phyloP scores from a whole-genome alignment of 2,329 filamentous ascomycete species.

The Tolypocladium nubicola region DNA sequence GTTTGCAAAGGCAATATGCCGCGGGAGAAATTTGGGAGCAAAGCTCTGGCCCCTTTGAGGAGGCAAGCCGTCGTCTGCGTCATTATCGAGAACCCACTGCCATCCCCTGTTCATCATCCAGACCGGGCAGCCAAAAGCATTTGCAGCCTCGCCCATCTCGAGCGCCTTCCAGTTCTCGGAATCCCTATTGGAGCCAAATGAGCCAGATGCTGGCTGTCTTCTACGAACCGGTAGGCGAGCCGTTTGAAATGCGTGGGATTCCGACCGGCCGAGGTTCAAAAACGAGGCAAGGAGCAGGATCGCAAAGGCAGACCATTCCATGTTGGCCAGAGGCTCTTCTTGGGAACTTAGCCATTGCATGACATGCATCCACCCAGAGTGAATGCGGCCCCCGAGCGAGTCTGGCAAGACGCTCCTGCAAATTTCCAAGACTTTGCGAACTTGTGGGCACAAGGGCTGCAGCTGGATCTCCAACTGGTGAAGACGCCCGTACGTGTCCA shows the following conservation, averaged over 20 bases:
- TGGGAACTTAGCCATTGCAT: constrained; percentile 55
- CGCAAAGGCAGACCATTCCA: constrained; percentile 61
- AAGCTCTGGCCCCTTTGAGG: constrained; percentile 13
- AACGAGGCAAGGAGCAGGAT: constrained; percentile 55
- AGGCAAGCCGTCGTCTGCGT: constrained; percentile 20
- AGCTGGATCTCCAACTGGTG: constrained; percentile 61
- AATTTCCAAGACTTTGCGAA: constrained; percentile 47
- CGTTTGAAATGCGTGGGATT: constrained; percentile 12
- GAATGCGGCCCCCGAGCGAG: constrained; percentile 46
- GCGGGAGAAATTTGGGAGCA: constrained; percentile 31
- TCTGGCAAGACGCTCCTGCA: constrained; percentile 55
- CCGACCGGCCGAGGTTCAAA: constrained; percentile 42
- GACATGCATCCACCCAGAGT: constrained; percentile 64
- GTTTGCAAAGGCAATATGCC: constrained; percentile 47
- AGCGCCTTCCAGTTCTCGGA: constrained; percentile 37
- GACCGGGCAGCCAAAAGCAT: constrained; percentile 36
- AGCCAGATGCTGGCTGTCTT: constrained; percentile 22
- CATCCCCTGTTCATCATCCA: constrained; percentile 57
- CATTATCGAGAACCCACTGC: constrained; percentile 59
- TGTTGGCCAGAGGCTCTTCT: constrained; percentile 33
- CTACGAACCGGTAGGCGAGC: constrained; percentile 18
- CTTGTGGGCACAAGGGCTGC: constrained; percentile 52
- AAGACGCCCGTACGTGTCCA: constrained; percentile 49
- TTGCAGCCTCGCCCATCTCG: constrained; percentile 33
- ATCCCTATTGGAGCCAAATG: constrained; percentile 22